A percentile compares a stretch with the other conserved stretches of the same genome.
Evolutionary conservation across 176 grass and related monocot species (phyloP).

Genomic region (Pontederia crassipes): DNA sequence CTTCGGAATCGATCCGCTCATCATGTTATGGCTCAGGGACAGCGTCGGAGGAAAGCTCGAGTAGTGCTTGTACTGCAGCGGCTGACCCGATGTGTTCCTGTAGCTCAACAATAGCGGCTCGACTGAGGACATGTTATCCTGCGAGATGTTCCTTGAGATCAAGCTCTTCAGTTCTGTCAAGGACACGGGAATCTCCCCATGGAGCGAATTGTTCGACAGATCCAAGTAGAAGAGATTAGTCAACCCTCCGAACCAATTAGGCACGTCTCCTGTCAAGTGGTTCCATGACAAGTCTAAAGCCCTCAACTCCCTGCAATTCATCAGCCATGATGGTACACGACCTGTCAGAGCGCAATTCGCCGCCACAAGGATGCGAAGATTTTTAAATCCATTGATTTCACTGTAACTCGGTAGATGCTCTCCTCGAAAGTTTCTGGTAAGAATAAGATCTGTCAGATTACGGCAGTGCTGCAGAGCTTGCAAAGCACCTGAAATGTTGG

Average conservation of each 20-base stretch:
- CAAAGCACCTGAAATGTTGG: too few relatives aligned
- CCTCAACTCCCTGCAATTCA: background rate
- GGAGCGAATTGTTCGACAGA: too few relatives aligned
- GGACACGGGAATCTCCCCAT: too few relatives aligned
- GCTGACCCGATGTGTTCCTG: too few relatives aligned
- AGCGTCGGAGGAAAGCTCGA: too few relatives aligned
- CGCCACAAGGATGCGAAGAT: background rate
- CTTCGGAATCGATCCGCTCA: background rate
- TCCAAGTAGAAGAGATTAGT: too few relatives aligned
- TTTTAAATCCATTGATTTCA: background rate
- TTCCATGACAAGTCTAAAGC: background rate
- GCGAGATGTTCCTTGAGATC: too few relatives aligned
- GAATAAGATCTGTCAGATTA: too few relatives aligned
- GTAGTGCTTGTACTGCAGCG: background rate
- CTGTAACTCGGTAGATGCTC: too few relatives aligned
- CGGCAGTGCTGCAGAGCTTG: too few relatives aligned
- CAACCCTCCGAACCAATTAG: background rate
- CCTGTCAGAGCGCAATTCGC: background rate
- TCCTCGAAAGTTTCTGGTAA: too few relatives aligned
- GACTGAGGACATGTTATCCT: background rate
- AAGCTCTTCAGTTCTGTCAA: too few relatives aligned
- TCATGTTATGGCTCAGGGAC: background rate
- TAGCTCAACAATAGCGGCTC: background rate
- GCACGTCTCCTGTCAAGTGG: background rate
- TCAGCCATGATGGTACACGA: background rate